phyloP scores from a whole-genome alignment of 352 stramenopile species.

The Globisporangium viniferum region DNA sequence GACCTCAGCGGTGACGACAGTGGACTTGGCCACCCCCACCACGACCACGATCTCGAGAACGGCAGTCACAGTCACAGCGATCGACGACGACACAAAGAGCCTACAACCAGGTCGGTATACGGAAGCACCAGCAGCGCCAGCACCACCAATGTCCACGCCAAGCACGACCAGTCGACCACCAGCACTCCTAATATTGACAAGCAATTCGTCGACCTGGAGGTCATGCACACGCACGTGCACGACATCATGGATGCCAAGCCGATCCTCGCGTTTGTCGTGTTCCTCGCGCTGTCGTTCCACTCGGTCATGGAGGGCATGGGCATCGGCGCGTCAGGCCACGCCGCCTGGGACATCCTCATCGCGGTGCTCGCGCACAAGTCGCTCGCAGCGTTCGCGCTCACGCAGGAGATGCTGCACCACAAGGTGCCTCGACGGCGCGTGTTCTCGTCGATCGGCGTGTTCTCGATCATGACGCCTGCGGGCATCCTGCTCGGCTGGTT shows the following conservation, averaged over 20 bases:
- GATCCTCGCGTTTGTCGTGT: slow-evolving; percentile 69
- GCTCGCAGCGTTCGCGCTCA: slow-evolving; percentile 67
- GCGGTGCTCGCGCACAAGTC: slow-evolving; percentile 85
- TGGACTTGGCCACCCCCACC: background rate
- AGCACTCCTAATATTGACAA: background rate
- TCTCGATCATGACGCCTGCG: slow-evolving; percentile 72
- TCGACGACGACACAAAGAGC: background rate
- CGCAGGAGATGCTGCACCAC: slow-evolving; percentile 72
- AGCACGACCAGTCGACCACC: background rate
- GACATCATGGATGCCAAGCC: slow-evolving; percentile 61
- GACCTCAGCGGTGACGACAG: background rate
- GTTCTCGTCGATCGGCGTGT: slow-evolving; percentile 44
- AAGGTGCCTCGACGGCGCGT: slow-evolving; percentile 36
- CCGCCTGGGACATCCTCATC: slow-evolving; percentile 73
- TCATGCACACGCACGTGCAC: slow-evolving; percentile 59
- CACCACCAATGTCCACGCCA: background rate
- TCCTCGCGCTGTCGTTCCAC: slow-evolving; percentile 79
- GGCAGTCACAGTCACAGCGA: slow-evolving; percentile 11
- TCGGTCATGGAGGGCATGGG: slow-evolving; percentile 86
- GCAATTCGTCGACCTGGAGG: slow-evolving; percentile 16
- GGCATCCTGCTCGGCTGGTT: slow-evolving; percentile 65
- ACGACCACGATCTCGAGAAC: slow-evolving; percentile 12
- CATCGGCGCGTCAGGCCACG: slow-evolving; percentile 54
- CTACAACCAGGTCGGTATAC: background rate
- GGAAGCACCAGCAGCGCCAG: background rate